Evolutionary conservation across 352 stramenopile species (phyloP).

Genomic region (Phytophthora citricola): DNA sequence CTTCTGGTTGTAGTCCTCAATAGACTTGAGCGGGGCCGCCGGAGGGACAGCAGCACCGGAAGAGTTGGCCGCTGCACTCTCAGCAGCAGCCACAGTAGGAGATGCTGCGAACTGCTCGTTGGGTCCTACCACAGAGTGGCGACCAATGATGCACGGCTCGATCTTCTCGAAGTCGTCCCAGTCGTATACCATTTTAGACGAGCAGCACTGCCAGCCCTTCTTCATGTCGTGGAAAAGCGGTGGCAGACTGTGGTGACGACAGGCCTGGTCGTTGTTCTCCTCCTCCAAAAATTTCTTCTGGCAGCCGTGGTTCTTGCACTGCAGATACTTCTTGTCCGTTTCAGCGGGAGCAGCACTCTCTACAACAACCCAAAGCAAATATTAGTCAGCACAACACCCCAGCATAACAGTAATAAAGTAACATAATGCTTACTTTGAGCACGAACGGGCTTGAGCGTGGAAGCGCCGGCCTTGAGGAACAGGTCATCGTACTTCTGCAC

Average conservation of each 20-base stretch:
- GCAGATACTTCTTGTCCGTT: conserved; percentile 54
- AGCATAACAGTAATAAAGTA: background rate
- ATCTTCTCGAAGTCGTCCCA: conserved; percentile 96
- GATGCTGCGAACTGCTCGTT: conserved; percentile 82
- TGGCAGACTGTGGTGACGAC: conserved; percentile 78
- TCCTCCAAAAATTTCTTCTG: conserved; percentile 80
- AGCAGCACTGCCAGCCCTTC: conserved; percentile 92
- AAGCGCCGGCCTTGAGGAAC: conserved; percentile 73
- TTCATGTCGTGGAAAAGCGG: conserved; percentile 92
- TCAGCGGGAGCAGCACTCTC: conserved; percentile 15
- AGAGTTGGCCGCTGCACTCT: conserved; percentile 46
- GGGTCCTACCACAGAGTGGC: conserved; percentile 74
- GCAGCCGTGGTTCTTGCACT: conserved; percentile 91
- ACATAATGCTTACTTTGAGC: conserved; percentile 36
- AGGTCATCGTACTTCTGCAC: conserved; percentile 90
- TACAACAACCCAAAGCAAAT: conserved; percentile 12
- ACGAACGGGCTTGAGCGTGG: conserved; percentile 62
- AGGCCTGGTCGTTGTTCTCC: conserved; percentile 81
- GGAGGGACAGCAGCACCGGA: conserved; percentile 15
- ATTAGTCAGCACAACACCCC: conserved; percentile 14
- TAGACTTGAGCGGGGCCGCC: conserved; percentile 84
- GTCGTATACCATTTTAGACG: conserved; percentile 93
- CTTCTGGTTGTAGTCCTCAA: conserved; percentile 92
- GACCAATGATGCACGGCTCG: conserved; percentile 69
- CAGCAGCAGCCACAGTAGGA: conserved; percentile 77